Percentiles rank a stretch among this genome's conserved stretches.
phyloP scores from a whole-genome alignment of 176 grass and related monocot genomes.

The Lolium multiflorum region DNA sequence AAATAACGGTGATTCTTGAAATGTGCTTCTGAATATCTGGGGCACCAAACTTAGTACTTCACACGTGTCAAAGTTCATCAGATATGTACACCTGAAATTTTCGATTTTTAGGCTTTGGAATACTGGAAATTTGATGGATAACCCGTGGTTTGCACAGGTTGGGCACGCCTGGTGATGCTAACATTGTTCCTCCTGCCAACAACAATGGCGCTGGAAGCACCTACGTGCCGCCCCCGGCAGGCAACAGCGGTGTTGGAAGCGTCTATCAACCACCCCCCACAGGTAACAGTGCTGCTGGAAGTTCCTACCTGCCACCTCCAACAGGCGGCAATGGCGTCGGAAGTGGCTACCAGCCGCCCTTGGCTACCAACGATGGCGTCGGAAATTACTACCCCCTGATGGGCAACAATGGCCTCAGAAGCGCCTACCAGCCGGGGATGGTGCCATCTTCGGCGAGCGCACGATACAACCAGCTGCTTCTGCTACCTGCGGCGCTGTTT shows the following conservation, averaged over 20 bases:
- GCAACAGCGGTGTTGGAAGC: neutral
- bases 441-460: slow-evolving; percentile 33
- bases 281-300: neutral
- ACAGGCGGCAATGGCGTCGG: neutral
- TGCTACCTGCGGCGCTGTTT: slow-evolving; percentile 33
- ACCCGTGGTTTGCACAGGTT: slow-evolving; percentile 38
- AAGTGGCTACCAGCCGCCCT: neutral
- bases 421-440: slow-evolving; percentile 31
- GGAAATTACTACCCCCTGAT: neutral
- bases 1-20: neutral
- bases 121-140: neutral
- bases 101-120: neutral
- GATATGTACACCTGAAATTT: neutral
- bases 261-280: neutral
- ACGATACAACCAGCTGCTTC: slow-evolving; percentile 7
- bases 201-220: slow-evolving; percentile 19
- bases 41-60: neutral
- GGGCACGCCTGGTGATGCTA: slow-evolving; percentile 37
- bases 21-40: neutral
- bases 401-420: slow-evolving; percentile 12
- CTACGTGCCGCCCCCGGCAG: neutral
- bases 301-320: neutral
- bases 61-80: neutral
- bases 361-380: neutral
- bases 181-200: slow-evolving; percentile 19